These are phyloP conservation scores for Spinacia oleracea DNA, from an alignment of 179 eudicot genomes.

Conservation along the genomic window DNA sequence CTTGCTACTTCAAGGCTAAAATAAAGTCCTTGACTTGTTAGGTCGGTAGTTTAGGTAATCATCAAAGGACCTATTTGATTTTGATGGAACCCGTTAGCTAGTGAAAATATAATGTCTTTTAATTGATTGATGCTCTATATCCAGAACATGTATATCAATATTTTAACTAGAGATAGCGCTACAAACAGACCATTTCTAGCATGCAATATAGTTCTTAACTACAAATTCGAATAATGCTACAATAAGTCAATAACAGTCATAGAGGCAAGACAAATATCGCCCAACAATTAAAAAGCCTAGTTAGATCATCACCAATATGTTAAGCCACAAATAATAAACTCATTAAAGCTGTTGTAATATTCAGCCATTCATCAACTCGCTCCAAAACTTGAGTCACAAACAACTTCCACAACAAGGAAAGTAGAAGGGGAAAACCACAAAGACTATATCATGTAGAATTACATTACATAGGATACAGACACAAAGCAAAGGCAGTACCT, in stretches of 20 bases:
- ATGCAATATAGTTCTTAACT: background rate
- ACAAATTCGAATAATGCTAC: background rate
- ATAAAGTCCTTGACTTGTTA: background rate
- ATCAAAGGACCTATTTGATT: background rate
- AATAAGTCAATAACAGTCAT: background rate
- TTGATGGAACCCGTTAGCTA: background rate
- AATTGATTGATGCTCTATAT: background rate
- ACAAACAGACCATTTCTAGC: background rate
- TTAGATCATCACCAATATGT: background rate
- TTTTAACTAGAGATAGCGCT: background rate
- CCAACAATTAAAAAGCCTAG: background rate
- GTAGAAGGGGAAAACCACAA: background rate
- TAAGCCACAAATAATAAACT: background rate
- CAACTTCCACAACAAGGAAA: constrained; percentile 3
- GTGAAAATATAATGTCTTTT: background rate
- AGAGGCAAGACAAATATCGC: background rate
- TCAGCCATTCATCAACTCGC: background rate
- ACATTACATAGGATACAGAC: background rate
- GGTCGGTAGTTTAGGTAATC: background rate
- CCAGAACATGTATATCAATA: background rate
- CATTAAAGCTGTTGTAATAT: background rate
- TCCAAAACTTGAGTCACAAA: background rate
- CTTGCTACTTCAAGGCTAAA: background rate
- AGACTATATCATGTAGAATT: background rate
- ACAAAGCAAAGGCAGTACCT: background rate